Conservation (phyloP, 2,329 filamentous ascomycete species). For the Leptographium lundbergii region DNA sequence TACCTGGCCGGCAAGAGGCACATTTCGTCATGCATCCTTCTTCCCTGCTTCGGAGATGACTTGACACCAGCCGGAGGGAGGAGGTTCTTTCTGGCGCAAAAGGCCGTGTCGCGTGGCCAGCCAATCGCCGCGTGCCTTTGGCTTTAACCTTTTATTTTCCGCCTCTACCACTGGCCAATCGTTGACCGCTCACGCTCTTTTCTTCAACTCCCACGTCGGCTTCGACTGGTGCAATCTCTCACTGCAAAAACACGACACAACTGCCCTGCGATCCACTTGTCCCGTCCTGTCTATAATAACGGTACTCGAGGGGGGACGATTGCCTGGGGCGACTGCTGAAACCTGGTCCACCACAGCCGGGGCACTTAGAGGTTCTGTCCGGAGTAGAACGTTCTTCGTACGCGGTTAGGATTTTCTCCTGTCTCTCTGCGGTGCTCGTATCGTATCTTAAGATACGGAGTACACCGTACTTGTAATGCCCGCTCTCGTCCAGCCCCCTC, state of each 20-base stretch:
- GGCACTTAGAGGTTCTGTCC: neutral
- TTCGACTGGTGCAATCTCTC: neutral
- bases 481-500: neutral
- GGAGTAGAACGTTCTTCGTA: no score
- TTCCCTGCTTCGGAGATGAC: conserved; percentile 10
- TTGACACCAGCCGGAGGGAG: conserved; percentile 3
- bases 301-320: neutral
- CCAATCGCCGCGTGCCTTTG: conserved; percentile 11
- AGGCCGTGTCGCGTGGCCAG: conserved; percentile 11
- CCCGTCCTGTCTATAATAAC: neutral
- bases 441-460: neutral
- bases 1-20: neutral
- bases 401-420: no score
- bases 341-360: neutral
- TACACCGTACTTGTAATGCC: neutral
- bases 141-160: neutral
- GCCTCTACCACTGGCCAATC: neutral
- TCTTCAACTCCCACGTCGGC: neutral
- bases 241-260: neutral
- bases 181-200: neutral
- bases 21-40: neutral
- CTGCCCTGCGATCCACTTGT: neutral
- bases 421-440: no score
- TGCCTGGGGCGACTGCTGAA: neutral
- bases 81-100: neutral